Conservation (phyloP, 169 alveolate species). For the Cryptosporidium sp. region DNA sequence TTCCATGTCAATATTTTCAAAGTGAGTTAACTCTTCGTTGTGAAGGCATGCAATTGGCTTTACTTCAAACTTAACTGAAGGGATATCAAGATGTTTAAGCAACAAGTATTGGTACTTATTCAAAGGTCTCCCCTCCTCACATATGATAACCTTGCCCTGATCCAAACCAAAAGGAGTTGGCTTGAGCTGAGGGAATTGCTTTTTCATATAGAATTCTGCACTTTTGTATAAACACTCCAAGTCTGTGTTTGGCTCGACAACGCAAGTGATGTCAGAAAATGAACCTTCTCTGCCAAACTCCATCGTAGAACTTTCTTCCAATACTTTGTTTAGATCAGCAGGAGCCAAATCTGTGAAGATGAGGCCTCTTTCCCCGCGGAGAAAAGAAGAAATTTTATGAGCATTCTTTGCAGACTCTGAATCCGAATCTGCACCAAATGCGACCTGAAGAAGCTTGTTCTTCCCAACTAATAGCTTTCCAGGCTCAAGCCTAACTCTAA, state of each 20-base stretch:
- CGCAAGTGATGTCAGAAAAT: conserved; percentile 37
- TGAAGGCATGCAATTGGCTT: conserved; percentile 34
- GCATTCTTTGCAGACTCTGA: conserved; percentile 75
- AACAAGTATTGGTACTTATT: conserved; percentile 37
- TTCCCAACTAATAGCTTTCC: conserved; percentile 80
- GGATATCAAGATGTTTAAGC: conserved; percentile 29
- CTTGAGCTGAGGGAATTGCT: conserved; percentile 34
- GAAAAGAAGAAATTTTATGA: conserved; percentile 78
- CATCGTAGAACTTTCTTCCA: conserved; percentile 31
- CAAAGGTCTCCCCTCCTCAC: conserved; percentile 38
- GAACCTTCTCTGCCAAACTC: conserved; percentile 71
- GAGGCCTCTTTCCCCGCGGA: conserved; percentile 54
- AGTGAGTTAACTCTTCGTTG: conserved; percentile 9
- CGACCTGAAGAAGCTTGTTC: conserved; percentile 83
- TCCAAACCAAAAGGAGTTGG: conserved; percentile 5
- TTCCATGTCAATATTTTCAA: conserved; percentile 1
- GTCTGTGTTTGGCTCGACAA: conserved; percentile 38
- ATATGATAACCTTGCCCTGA: background rate
- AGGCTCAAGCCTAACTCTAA: conserved; percentile 77
- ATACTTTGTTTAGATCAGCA: conserved; percentile 6
- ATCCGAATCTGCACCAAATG: conserved; percentile 81
- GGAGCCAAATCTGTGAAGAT: conserved; percentile 62
- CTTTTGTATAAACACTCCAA: background rate
- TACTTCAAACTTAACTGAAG: conserved; percentile 55
- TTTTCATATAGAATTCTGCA: conserved; percentile 55